phyloP scores from a whole-genome alignment of 2,329 filamentous ascomycete species.

The Neobulgaria alba region DNA sequence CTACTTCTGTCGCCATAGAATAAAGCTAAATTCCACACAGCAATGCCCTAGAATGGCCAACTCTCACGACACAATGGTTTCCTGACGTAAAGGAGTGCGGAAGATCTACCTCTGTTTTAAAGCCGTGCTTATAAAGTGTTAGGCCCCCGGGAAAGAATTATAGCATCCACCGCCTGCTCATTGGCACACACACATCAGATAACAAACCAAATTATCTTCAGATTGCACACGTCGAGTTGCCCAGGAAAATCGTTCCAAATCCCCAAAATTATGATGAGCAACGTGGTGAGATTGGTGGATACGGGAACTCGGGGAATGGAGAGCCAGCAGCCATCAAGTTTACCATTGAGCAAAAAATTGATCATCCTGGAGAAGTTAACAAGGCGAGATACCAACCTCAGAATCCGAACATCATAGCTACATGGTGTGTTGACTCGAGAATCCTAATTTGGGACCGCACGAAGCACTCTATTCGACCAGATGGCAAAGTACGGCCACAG shows the following conservation, averaged over 20 bases:
- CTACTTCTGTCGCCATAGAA: neutral
- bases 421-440: slow-evolving; percentile 77
- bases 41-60: slow-evolving; percentile 94
- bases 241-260: slow-evolving; percentile 66
- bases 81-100: slow-evolving; percentile 77
- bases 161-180: slow-evolving; percentile 77
- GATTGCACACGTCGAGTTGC: slow-evolving; percentile 89
- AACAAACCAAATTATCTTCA: slow-evolving; percentile 84
- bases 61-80: slow-evolving; percentile 95
- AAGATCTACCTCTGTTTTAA: neutral
- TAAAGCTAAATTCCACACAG: slow-evolving; percentile 32
- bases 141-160: slow-evolving; percentile 77
- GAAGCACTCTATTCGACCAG: slow-evolving; percentile 76
- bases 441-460: slow-evolving; percentile 94
- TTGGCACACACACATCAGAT: slow-evolving; percentile 90
- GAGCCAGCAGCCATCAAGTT: slow-evolving; percentile 73
- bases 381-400: slow-evolving; percentile 97
- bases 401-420: slow-evolving; percentile 94
- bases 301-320: slow-evolving; percentile 61
- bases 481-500: slow-evolving; percentile 68
- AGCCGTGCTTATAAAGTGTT: slow-evolving; percentile 1
- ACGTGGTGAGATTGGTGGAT: slow-evolving; percentile 86
- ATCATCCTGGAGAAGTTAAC: slow-evolving; percentile 95
- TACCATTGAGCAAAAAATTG: slow-evolving; percentile 89
- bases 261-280: slow-evolving; percentile 85